These are phyloP conservation scores for Ilex paraguariensis DNA, from an alignment of 305 asterid genomes.

Conservation along the genomic window DNA sequence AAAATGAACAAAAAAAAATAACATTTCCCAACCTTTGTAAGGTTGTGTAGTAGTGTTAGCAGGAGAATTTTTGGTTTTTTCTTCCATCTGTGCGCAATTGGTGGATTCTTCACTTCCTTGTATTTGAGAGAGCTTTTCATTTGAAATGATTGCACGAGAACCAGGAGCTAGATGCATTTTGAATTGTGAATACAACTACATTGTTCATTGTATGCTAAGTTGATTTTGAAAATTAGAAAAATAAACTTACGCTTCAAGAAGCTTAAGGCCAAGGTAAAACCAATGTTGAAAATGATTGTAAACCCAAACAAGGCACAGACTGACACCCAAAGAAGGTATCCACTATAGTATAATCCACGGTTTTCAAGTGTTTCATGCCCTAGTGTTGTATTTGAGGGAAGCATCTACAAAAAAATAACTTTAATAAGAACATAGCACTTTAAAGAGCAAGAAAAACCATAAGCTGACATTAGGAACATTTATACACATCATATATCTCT, in stretches of 20 bases:
- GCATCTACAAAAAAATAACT: constrained; percentile 15
- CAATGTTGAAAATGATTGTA: constrained; percentile 23
- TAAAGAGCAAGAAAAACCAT: neutral
- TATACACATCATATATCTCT: neutral
- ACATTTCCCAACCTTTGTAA: constrained; percentile 11
- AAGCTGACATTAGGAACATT: too few relatives aligned
- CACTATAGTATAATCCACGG: constrained; percentile 31
- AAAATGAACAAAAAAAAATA: constrained; percentile 7
- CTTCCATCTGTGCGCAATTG: constrained; percentile 6
- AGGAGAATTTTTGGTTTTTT: constrained; percentile 5
- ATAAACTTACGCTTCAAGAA: constrained; percentile 29
- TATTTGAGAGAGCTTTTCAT: constrained; percentile 26
- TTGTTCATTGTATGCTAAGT: neutral
- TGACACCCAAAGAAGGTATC: constrained; percentile 29
- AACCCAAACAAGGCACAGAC: constrained; percentile 29
- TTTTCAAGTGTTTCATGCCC: constrained; percentile 33
- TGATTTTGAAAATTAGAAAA: neutral
- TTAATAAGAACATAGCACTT: neutral
- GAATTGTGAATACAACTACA: neutral
- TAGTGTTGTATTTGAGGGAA: constrained; percentile 24
- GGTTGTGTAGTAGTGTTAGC: constrained; percentile 7
- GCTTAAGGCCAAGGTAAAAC: constrained; percentile 37
- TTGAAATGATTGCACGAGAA: constrained; percentile 40
- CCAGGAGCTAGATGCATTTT: constrained; percentile 5
- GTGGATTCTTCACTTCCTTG: constrained; percentile 13